A percentile compares a stretch with the other conserved stretches of the same genome.
Evolutionary conservation across 768 basidiomycete genomes (phyloP).

Genomic region (Candolleomyces eurysporus): DNA sequence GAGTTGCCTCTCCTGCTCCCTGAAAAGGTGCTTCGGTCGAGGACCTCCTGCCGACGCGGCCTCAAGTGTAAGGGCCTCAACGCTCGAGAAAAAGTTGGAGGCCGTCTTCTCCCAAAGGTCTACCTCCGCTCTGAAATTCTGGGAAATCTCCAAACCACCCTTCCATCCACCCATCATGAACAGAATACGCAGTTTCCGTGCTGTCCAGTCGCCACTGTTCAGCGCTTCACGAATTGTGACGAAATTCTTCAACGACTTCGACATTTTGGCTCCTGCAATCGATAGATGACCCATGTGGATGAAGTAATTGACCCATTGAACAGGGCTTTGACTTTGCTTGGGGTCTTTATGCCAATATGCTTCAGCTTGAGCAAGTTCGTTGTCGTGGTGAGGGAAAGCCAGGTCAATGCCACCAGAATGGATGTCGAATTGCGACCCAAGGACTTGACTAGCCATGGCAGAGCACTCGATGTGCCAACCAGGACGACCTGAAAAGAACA

Average conservation of each 20-base stretch:
- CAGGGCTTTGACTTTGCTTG: conserved; percentile 5
- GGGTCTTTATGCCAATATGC: conserved; percentile 35
- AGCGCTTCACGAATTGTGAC: conserved; percentile 86
- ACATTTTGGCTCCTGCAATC: conserved; percentile 99
- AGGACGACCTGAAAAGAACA: conserved; percentile 63
- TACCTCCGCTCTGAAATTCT: conserved; percentile 85
- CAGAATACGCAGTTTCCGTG: conserved; percentile 86
- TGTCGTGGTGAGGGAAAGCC: conserved; percentile 99
- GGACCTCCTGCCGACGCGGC: conserved; percentile 39
- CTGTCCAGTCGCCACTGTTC: conserved; percentile 51
- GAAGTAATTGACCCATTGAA: conserved; percentile 97
- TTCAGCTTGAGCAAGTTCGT: conserved; percentile 97
- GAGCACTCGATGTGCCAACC: conserved; percentile 99
- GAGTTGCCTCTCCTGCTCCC: conserved; percentile 43
- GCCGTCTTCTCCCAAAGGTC: conserved; percentile 48
- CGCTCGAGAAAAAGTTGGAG: conserved; percentile 65
- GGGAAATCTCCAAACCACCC: conserved; percentile 91
- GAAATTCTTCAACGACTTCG: conserved; percentile 98
- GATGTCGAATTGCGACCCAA: conserved; percentile 93
- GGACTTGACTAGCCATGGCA: conserved; percentile 92
- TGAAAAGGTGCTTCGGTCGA: conserved; percentile 5
- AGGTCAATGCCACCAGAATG: conserved; percentile 97
- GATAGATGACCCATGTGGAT: conserved; percentile 97
- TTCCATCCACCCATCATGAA: conserved; percentile 94
- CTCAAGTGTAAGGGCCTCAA: conserved; percentile 64